A percentile compares a stretch with the other conserved stretches of the same genome.
These are phyloP conservation scores for Margaritispora aquatica DNA, from an alignment of 495 filamentous ascomycete genomes.

Conservation along the genomic window DNA sequence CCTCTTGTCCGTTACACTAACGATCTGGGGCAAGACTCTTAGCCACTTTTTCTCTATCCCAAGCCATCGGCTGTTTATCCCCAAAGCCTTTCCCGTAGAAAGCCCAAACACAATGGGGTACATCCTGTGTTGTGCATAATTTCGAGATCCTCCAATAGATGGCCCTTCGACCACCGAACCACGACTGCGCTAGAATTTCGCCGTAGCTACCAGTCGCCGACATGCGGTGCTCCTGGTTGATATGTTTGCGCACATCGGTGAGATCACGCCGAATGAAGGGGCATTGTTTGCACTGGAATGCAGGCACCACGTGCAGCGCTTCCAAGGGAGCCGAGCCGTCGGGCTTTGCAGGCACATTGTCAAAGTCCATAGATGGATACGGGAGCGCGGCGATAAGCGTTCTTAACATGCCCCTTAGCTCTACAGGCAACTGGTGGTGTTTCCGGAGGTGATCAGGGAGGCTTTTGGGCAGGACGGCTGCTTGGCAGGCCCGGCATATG, in stretches of 20 bases:
- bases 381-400: not conserved
- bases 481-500: not conserved
- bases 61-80: not conserved
- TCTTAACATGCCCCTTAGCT: not conserved
- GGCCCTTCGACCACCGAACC: conserved; percentile 5
- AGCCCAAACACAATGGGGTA: not conserved
- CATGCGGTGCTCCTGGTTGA: conserved; percentile 1
- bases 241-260: conserved; percentile 9
- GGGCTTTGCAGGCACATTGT: not conserved
- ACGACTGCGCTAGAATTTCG: conserved; percentile 6
- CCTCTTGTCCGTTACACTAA: too few relatives aligned
- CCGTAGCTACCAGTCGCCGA: not conserved
- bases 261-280: conserved; percentile 3
- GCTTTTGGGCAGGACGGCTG: not conserved
- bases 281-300: conserved; percentile 8
- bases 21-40: not conserved
- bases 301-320: not conserved
- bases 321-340: conserved; percentile 1
- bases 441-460: conserved; percentile 9
- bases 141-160: conserved; percentile 4
- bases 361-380: not conserved
- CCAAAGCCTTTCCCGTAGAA: conserved; percentile 3
- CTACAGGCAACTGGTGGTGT: conserved; percentile 1
- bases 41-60: not conserved
- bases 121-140: not conserved